Evolutionary conservation across 2,329 filamentous ascomycete genomes (phyloP), one percentile per base, ranked within the genome.

Genomic region (Immersiporthe knoxdaviesiana): DNA sequence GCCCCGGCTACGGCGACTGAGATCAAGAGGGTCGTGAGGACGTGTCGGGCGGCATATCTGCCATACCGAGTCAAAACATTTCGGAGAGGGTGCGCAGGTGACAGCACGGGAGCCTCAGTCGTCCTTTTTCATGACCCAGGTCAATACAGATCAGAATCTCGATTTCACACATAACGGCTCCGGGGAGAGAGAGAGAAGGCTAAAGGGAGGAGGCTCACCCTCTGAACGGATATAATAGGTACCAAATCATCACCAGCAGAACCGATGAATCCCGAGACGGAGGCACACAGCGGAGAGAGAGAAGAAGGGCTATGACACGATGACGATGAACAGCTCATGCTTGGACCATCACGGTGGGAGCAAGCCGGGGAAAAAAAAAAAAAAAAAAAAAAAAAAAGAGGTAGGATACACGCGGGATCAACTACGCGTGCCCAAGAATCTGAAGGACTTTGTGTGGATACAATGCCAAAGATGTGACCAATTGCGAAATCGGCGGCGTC

Each of bases 181-280:
- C 18, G 37, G 39, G n/a, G n/a, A n/a, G n/a, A n/a, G n/a, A n/a
- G 35, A 66, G 70, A 58, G 27, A 27, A 65, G 41, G 44, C 52
- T 66, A 44, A 70, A 56, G 64, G n/a, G 54, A 66, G 68, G 37
- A 64, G 66, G 85, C 90, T 79, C 81, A 92, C 91, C 91, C 90
- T 86, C 91, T 86, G 74, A 94, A 83, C 76, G 91, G 91, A 81
- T 91, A 93, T 73, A 94, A 82, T 65, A 94, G 81, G 82, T 91
- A 92, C 90, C 90, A 92, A 81, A 92, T 90, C 90, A 92, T 88
- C 75, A 75, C 79, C 65, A 68, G 61, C 62, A 60, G 56, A 64
- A 52, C 64, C 67, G 39, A 65, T 58, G 50, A 58, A 63, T 24
- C 64, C 70, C 67, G 66, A 65, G 47, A 59, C 16, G 59, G 30